Conservation (phyloP, 2,329 filamentous ascomycete species). For the Nakataea oryzae region DNA sequence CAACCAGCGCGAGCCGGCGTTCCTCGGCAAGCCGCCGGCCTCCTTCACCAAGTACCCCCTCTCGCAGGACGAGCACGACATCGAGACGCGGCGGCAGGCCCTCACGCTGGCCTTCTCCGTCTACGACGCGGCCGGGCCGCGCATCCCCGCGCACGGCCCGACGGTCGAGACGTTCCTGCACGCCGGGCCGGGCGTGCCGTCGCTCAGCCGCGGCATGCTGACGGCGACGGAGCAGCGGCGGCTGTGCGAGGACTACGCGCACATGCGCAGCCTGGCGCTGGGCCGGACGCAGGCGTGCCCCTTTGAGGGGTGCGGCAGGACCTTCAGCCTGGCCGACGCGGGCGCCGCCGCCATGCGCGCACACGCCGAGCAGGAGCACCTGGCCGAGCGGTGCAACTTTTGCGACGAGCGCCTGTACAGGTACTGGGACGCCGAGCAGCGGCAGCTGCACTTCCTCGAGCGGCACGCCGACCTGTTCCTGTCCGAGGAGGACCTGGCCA, state of each 20-base stretch:
- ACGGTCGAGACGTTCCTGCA: not conserved
- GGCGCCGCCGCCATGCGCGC: not conserved
- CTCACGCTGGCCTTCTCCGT: not conserved
- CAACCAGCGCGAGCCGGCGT: slow-evolving; percentile 5
- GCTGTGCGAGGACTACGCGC: not conserved
- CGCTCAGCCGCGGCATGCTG: slow-evolving; percentile 2
- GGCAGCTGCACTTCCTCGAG: not conserved
- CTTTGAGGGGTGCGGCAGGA: not conserved
- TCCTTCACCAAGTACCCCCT: slow-evolving; percentile 1
- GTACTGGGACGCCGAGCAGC: slow-evolving; percentile 1
- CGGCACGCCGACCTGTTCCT: not conserved
- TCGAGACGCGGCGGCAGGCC: not conserved
- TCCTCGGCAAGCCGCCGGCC: not conserved
- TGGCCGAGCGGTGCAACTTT: slow-evolving; percentile 3
- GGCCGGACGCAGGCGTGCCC: slow-evolving; percentile 2
- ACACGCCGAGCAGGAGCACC: not conserved
- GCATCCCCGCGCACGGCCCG: not conserved
- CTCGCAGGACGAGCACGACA: not conserved
- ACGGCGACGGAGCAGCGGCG: slow-evolving; percentile 1
- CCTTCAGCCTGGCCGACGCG: not conserved
- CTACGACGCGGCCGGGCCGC: not conserved
- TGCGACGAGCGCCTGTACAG: slow-evolving; percentile 4
- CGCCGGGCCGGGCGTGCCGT: not conserved
- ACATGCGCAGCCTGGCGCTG: not conserved
- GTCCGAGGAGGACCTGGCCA: not conserved